Base-by-base conservation (phyloP, 352 stramenopile genomes). In the Globisporangium canariense region DNA sequence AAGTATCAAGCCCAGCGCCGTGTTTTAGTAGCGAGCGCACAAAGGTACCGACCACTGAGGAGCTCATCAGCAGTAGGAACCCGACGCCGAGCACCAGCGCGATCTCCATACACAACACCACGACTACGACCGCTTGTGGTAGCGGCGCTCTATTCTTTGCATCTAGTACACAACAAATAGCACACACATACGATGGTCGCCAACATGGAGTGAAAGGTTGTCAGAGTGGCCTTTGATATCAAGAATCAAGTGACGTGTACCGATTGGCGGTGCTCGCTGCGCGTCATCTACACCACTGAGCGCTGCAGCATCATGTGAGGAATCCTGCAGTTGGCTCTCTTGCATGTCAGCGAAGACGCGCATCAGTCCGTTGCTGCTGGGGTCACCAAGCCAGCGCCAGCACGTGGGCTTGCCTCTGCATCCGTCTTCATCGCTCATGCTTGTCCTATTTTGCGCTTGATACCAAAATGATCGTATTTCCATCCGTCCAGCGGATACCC, bases 71-170 rank as follows among this genome's bases (percentile, higher is more conserved):
- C 62, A 86, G 34, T 20, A 86, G 51, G 59, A 81, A 77, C 3
- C 67, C 71, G 32, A 38, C 57, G 3, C 75, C 67, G 45, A 68
- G 65, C 20, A 66, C 62, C 30, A 78, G 55, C 46, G 61, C 47
- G 51, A 84, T 53, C 66, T 86, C 78, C 74, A 83, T 77, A 41
- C 67, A 61, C 25, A 86, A 50, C 60, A 86, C 65, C 18, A 83
- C 66, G 43, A 60, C 47, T 3, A 62, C 56, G 57, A 79, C 41
- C 38, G 46, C 52, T 11, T 30, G 46, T 5, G 73, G 67, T 18
- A 79, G 32, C 7, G 28, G 10, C 3, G n/a, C 13, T 1, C 18
- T 45, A n/a, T 6, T 2, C 5, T 4, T n/a, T 16, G 46, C 0
- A 10, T 11, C 20, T 43, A 47, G 14, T 46, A 10, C 41, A 20